Conservation (phyloP, 306 rosid genomes). For the Lathyrus tuberosus region DNA sequence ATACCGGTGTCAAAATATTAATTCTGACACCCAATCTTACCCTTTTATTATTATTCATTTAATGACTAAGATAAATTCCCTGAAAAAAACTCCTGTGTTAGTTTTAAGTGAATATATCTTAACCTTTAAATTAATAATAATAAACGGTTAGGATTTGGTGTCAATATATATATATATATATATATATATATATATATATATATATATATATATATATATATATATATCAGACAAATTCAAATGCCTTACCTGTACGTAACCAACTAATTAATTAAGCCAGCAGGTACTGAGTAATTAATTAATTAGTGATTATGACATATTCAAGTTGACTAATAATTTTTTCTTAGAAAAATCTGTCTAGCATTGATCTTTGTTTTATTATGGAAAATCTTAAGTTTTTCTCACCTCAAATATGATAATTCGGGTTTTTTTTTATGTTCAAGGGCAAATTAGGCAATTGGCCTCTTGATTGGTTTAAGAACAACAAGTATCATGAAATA, state of each 20-base stretch:
- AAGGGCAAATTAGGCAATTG: constrained; percentile 20
- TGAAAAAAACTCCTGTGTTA: too few species aligned
- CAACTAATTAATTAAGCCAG: neutral
- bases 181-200: too few species aligned
- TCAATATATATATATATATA: too few species aligned
- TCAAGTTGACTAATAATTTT: neutral
- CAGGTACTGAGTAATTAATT: neutral
- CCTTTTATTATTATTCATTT: too few species aligned
- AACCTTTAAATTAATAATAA: too few species aligned
- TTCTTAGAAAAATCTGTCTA: neutral
- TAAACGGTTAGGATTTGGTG: too few species aligned
- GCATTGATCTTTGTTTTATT: neutral
- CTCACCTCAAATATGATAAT: neutral
- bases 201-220: too few species aligned
- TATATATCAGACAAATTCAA: neutral
- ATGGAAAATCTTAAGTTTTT: neutral
- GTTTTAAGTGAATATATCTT: too few species aligned
- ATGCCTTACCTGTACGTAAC: neutral
- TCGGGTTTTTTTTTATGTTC: constrained; percentile 9
- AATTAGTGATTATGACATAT: neutral
- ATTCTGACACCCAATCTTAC: too few species aligned
- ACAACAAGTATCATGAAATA: neutral
- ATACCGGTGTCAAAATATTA: too few species aligned
- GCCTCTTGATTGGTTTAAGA: constrained; percentile 3
- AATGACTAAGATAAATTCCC: too few species aligned